These are phyloP conservation scores for Aspergillus pseudoviridinutans DNA, from an alignment of 2,329 filamentous ascomycete genomes.

Conservation along the genomic window DNA sequence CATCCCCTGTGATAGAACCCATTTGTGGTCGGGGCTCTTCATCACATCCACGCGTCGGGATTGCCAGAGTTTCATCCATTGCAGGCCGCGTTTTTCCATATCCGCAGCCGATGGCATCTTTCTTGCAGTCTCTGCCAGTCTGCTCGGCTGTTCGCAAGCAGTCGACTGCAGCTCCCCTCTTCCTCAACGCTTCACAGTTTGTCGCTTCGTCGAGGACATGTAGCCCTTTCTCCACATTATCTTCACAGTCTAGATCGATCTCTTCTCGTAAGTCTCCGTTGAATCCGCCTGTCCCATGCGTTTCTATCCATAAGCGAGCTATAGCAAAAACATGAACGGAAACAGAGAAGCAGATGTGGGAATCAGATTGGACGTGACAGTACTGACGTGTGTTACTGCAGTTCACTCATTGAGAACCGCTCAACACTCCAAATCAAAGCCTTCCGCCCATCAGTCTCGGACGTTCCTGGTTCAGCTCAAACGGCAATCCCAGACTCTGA, in stretches of 20 bases:
- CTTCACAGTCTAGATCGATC: slow-evolving; percentile 21
- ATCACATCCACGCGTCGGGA: slow-evolving; percentile 1
- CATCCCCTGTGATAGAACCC: background rate
- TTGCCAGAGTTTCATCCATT: slow-evolving; percentile 7
- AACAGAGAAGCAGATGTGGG: background rate
- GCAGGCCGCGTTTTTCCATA: slow-evolving; percentile 1
- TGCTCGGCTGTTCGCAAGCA: slow-evolving; percentile 34
- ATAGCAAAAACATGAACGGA: background rate
- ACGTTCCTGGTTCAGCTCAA: slow-evolving; percentile 36
- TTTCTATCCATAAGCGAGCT: background rate
- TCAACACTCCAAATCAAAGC: slow-evolving; percentile 11
- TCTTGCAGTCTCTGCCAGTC: slow-evolving; percentile 28
- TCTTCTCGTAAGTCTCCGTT: slow-evolving; percentile 27
- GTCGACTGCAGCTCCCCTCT: slow-evolving; percentile 26
- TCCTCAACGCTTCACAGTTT: slow-evolving; percentile 23
- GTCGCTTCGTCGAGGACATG: slow-evolving; percentile 26
- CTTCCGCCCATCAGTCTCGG: slow-evolving; percentile 27
- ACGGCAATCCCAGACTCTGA: slow-evolving; percentile 33
- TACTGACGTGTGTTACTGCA: slow-evolving; percentile 12
- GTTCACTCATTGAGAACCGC: slow-evolving; percentile 20
- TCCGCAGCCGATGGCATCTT: slow-evolving; percentile 25
- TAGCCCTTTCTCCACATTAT: slow-evolving; percentile 29
- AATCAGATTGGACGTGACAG: background rate
- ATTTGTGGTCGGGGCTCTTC: background rate
- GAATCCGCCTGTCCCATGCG: slow-evolving; percentile 6